A percentile compares a stretch with the other conserved stretches of the same genome.
Conservation (phyloP, 2,329 filamentous ascomycete genomes). For the Sclerotinia minor region DNA sequence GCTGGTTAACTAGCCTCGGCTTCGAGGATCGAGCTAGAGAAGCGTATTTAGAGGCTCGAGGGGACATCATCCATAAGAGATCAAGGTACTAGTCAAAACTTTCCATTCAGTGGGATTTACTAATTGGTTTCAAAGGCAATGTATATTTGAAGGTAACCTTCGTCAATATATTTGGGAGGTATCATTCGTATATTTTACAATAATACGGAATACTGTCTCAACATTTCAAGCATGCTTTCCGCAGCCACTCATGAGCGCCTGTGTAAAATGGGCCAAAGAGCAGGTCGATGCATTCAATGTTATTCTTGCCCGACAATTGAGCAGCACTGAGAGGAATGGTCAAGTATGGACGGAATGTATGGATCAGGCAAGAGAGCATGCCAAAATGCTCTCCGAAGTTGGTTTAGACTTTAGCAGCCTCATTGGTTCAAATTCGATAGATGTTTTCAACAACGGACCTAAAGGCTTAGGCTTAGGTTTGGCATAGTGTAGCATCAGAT, state of each 20-base stretch:
- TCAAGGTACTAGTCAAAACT: slow-evolving; percentile 61
- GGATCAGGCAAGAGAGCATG: slow-evolving; percentile 77
- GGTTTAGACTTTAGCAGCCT: slow-evolving; percentile 86
- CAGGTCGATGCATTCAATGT: slow-evolving; percentile 89
- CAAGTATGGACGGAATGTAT: slow-evolving; percentile 81
- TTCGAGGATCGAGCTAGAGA: slow-evolving; percentile 89
- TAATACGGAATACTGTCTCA: slow-evolving; percentile 89
- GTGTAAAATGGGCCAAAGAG: slow-evolving; percentile 97
- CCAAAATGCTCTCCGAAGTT: slow-evolving; percentile 76
- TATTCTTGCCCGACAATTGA: slow-evolving; percentile 79
- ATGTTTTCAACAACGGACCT: slow-evolving; percentile 34
- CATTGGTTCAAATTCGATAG: slow-evolving; percentile 58
- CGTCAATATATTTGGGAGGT: slow-evolving; percentile 93
- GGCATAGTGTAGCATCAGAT: slow-evolving; percentile 21
- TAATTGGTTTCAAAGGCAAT: slow-evolving; percentile 61
- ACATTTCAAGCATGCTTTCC: slow-evolving; percentile 89
- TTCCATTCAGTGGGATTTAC: background rate
- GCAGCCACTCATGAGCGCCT: slow-evolving; percentile 83
- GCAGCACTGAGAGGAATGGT: slow-evolving; percentile 76
- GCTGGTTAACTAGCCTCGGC: slow-evolving; percentile 81
- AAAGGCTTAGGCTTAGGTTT: slow-evolving; percentile 47
- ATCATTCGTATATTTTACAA: slow-evolving; percentile 91
- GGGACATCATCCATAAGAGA: slow-evolving; percentile 75
- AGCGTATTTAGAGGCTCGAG: slow-evolving; percentile 78
- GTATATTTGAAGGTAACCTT: slow-evolving; percentile 91